Evolutionary conservation across 2,329 filamentous ascomycete genomes (phyloP), one percentile per base, ranked within the genome.

Genomic region (Coniochaeta sp.): DNA sequence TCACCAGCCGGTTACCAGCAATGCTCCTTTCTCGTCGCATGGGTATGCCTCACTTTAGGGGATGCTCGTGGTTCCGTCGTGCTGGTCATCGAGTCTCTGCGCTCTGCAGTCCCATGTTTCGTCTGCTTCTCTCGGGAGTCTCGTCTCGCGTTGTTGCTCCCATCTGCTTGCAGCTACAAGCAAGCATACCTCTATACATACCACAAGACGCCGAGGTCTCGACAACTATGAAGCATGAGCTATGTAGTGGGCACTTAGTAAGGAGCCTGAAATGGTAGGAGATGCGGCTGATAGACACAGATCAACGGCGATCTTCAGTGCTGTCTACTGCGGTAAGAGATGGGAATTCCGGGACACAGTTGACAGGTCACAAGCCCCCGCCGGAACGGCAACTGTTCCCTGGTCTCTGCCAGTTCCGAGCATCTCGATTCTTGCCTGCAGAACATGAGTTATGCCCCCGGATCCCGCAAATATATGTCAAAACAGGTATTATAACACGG

Each of bases 1-100:
- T 57, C 33, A 57, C 22, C 31, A 57, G 54, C 54, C 54, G 54
- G 54, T 57, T 34, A 57, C 54, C 54, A 57, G 33, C 54, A 52
- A 31, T 5, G 8, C 24, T 11, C n/a, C 24, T 24, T 16, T 52
- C 47, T 52, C 47, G 11, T 52, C 47, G 4, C 47, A 31, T 28
- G 47, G 47, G 14, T 28, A 19, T 47, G 19, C 43, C 43, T 47
- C 26, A 6, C 24, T 52, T 52, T 28, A 3, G 3, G 22, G 6
- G 22, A 52, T 31, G 14, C 47, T 31, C 47, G 26, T 31, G 11
- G 14, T 52, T 52, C 47, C 47, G 47, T 24, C 12, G 47, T 14
- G 24, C 24, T 52, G 47, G 47, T 31, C 5, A 3, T 31, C 11
- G 3, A 1, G 19, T 17, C 47, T 52, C 12, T 52, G 3, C 24